Evolutionary conservation across 148 eudicot genomes (phyloP).

Genomic region (Spergularia marina): DNA sequence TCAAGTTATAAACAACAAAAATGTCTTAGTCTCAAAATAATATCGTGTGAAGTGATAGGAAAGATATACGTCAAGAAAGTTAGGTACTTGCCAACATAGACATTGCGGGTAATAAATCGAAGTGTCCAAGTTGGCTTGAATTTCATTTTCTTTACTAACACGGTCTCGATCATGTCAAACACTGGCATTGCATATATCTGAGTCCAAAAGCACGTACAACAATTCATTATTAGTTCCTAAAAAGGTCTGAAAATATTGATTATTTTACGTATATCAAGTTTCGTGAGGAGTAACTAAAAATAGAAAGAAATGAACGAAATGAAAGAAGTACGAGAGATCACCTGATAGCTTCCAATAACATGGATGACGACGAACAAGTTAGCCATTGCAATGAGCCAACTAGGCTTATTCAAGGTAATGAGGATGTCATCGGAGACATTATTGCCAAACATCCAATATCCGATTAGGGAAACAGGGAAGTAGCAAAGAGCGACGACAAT

Average conservation of each 20-base stretch:
- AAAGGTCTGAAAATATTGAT: no score
- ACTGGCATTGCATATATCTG: conserved; percentile 41
- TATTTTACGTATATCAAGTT: no score
- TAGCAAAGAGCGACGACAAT: conserved; percentile 36
- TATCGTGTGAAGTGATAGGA: no score
- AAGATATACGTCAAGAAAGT: neutral
- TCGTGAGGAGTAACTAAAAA: no score
- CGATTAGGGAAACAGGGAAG: conserved; percentile 37
- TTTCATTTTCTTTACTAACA: conserved; percentile 37
- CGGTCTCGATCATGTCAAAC: conserved; percentile 39
- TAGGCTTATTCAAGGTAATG: conserved; percentile 23
- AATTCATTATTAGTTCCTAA: no score
- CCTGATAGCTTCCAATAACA: conserved; percentile 43
- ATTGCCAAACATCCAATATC: conserved; percentile 30
- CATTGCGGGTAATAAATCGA: conserved; percentile 33
- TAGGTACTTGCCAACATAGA: conserved; percentile 33
- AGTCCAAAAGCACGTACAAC: neutral
- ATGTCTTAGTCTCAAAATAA: no score
- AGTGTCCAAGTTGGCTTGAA: conserved; percentile 30
- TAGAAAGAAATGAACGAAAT: neutral
- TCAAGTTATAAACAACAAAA: neutral
- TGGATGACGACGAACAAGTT: conserved; percentile 38
- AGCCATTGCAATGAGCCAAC: conserved; percentile 35
- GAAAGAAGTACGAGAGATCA: neutral
- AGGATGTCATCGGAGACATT: conserved; percentile 28